Evolutionary conservation across 768 basidiomycete species (phyloP).

Genomic region (Lyophyllum shimeji): DNA sequence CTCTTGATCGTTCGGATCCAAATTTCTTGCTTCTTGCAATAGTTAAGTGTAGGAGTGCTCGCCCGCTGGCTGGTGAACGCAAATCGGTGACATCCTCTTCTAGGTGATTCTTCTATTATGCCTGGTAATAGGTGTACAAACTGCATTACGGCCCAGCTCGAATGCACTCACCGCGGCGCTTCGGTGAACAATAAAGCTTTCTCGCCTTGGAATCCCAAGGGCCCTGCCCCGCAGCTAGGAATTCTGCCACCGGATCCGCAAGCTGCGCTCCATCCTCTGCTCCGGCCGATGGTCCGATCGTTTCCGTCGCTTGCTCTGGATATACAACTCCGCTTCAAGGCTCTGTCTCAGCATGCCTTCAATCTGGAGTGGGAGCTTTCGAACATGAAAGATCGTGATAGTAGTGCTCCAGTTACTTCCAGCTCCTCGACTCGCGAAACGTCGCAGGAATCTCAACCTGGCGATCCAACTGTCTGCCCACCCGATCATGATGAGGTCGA

Average conservation of each 20-base stretch:
- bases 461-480: not conserved
- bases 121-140: conserved; percentile 55
- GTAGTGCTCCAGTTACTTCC: not conserved
- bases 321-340: conserved; percentile 8
- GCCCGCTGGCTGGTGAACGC: not conserved
- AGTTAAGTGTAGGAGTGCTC: conserved; percentile 41
- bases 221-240: not conserved
- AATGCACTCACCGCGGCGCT: conserved; percentile 55
- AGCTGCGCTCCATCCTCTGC: conserved; percentile 8
- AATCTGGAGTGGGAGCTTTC: conserved; percentile 17
- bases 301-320: conserved; percentile 2
- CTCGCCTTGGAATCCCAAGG: not conserved
- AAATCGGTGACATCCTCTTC: conserved; percentile 1
- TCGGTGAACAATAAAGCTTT: not conserved
- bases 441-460: not conserved
- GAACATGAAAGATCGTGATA: conserved; percentile 3
- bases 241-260: not conserved
- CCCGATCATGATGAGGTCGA: conserved; percentile 5
- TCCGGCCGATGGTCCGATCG: conserved; percentile 13
- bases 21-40: not conserved
- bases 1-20: not conserved
- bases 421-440: not conserved
- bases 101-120: conserved; percentile 64
- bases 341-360: conserved; percentile 14
- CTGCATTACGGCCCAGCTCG: conserved; percentile 44